Percentiles rank a stretch among this genome's conserved stretches.
Conservation (phyloP, 2,329 filamentous ascomycete species). For the Pestalotiopsis sp. region DNA sequence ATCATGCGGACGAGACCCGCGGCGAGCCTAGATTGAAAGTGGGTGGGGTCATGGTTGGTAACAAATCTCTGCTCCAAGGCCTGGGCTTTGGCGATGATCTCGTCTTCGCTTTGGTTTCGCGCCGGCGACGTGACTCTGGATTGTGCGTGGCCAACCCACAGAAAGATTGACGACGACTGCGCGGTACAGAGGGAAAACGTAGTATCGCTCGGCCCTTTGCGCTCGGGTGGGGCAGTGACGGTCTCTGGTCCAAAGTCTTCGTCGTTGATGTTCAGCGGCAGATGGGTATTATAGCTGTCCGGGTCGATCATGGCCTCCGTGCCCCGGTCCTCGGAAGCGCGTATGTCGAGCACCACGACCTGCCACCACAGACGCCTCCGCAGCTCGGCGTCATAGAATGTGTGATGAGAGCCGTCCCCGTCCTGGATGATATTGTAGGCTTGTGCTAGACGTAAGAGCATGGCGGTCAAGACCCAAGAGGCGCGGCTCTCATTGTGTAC, state of each 20-base stretch:
- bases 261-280: conserved; percentile 56
- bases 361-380: conserved; percentile 63
- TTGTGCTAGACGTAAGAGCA: conserved; percentile 44
- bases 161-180: conserved; percentile 39
- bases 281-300: conserved; percentile 44
- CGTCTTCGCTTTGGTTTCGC: conserved; percentile 33
- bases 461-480: conserved; percentile 41
- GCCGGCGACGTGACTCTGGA: conserved; percentile 10
- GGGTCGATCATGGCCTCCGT: conserved; percentile 42
- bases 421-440: conserved; percentile 43
- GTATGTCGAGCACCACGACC: conserved; percentile 60
- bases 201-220: conserved; percentile 39
- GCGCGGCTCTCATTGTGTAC: conserved; percentile 36
- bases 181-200: conserved; percentile 41
- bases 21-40: conserved; percentile 37
- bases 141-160: conserved; percentile 37
- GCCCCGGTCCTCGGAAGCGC: conserved; percentile 55
- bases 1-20: conserved; percentile 40
- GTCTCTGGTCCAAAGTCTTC: conserved; percentile 44
- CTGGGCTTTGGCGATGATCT: conserved; percentile 39
- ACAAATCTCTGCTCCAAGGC: conserved; percentile 40
- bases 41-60: conserved; percentile 30
- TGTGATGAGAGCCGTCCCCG: conserved; percentile 33
- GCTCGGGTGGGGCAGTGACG: conserved; percentile 31
- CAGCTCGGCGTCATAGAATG: conserved; percentile 58